A percentile compares a stretch with the other conserved stretches of the same genome.
Conservation (phyloP, 768 basidiomycete genomes). For the Daedaleopsis sinensis region DNA sequence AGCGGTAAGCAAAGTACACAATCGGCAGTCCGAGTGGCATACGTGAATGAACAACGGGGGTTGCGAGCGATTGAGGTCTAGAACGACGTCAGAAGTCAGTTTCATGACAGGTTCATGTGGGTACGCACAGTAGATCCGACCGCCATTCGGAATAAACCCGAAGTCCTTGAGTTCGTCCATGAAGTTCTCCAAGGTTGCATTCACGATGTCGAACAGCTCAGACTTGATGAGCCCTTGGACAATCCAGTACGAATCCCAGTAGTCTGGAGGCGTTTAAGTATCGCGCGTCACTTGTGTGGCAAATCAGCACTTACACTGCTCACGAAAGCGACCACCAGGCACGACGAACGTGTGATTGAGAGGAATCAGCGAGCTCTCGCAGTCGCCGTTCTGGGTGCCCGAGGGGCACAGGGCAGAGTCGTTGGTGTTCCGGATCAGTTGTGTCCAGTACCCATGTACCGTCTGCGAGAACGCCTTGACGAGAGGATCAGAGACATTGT, state of each 20-base stretch:
- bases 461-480: slow-evolving; percentile 71
- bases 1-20: not conserved
- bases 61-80: slow-evolving; percentile 89
- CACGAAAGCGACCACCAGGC: slow-evolving; percentile 85
- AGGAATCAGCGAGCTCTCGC: slow-evolving; percentile 87
- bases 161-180: slow-evolving; percentile 87
- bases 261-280: slow-evolving; percentile 36
- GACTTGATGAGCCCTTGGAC: slow-evolving; percentile 85
- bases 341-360: slow-evolving; percentile 91
- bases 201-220: slow-evolving; percentile 70
- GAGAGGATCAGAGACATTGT: slow-evolving; percentile 69
- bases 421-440: slow-evolving; percentile 79
- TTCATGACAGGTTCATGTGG: not conserved
- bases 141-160: slow-evolving; percentile 95
- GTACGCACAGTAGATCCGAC: slow-evolving; percentile 79
- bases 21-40: slow-evolving; percentile 14
- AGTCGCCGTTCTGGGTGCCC: slow-evolving; percentile 45
- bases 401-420: slow-evolving; percentile 62
- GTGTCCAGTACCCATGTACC: slow-evolving; percentile 87
- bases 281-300: no score
- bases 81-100: not conserved
- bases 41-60: slow-evolving; percentile 88
- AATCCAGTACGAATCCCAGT: slow-evolving; percentile 85
- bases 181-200: slow-evolving; percentile 86
- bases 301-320: slow-evolving; percentile 62